Base-by-base conservation (phyloP, 441 rosid genomes). In the Metrosideros polymorpha region DNA sequence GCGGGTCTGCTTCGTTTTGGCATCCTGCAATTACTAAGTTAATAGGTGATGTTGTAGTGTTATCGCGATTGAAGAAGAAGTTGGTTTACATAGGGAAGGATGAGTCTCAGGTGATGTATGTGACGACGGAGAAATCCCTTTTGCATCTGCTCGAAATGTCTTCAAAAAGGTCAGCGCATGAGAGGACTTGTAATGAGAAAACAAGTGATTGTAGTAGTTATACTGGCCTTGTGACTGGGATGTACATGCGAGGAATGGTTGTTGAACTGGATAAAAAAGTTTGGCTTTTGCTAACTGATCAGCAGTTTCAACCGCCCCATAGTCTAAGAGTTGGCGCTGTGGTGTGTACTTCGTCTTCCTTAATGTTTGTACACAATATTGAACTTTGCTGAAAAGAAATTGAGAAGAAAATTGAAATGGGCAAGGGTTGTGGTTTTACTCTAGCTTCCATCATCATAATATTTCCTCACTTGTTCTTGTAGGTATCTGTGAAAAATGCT, bases 251-350 rank as follows among this genome's bases (percentile, higher is more conserved):
- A 84, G 99, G 98, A 61, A 92, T 91, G 96, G 93, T 94, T 87
- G 91, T 95, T 88, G 98, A 96, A 92, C 90, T 98, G 90, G 98
- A 96, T 76, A 90, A 92, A 77, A 95, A 96, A 86, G 96, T 95
- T 25, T 98, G 97, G 99, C 98, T 98, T 89, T 86, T 98, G 83
- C 91, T 94, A 86, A 93, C 96, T 17, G 98, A 95, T 91, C 93
- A 88, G 84, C 91, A 90, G 49, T 91, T 89, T 56, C 85, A 66
- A 55, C 90, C 89, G 66, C 95, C 98, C 0, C 99, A 93, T 86
- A 89, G 98, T 92, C 89, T 95, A 75, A 92, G 99, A 84, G 90
- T 89, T 83, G 98, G 98, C 22, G 93, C 98, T 25, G 89, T 96
- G 85, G 99, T 98, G 92, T 93, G 99, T 90, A 55, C 66, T 53